Evolutionary conservation across 2,329 filamentous ascomycete genomes (phyloP), one percentile per base, ranked within the genome.

Genomic region (Fusarium redolens): DNA sequence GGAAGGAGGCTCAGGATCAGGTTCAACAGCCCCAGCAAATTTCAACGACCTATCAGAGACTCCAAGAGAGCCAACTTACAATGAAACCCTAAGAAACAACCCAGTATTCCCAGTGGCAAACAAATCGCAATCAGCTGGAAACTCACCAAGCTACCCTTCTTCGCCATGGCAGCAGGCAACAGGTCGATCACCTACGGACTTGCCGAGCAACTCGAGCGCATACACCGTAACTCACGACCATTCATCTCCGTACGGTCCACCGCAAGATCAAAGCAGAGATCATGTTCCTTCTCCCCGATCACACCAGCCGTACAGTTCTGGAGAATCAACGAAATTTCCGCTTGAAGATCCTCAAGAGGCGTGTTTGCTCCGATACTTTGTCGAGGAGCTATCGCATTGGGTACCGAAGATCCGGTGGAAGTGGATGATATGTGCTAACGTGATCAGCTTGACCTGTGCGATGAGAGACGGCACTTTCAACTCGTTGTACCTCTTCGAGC

Each of bases 341-440:
- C 58, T 83, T 1, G 65, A 78, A 18, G 77, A 82, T 60, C 77
- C 79, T 3, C 82, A 83, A 10, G 82, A 83, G 54, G 82, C 82
- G 1, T 83, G 82, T 33, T 69, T 83, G 9, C 71, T 83, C 17
- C 73, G 81, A 7, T 83, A 83, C 56, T 83, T 82, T 64, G 77
- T 82, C 14, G 82, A 83, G 33, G 82, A 83, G 51, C 75, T 83
- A 15, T 82, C 82, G 13, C 81, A 81, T 52, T 83, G 82, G 82
- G 82, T 83, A 71, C 14, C 30, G 20, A 30, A 13, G 15, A 5
- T 22, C 33, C 7, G 6, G 14, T 1, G 5, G 12, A 2, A 22
- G 11, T 1, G 10, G 7, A 14, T 9, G 22, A 8, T 28, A 3
- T 8, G 13, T 28, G 8, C 67, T 77, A 48, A 79, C 58, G 13